phyloP scores from a whole-genome alignment of 2,329 filamentous ascomycete species.

The Diaporthe ampelina region DNA sequence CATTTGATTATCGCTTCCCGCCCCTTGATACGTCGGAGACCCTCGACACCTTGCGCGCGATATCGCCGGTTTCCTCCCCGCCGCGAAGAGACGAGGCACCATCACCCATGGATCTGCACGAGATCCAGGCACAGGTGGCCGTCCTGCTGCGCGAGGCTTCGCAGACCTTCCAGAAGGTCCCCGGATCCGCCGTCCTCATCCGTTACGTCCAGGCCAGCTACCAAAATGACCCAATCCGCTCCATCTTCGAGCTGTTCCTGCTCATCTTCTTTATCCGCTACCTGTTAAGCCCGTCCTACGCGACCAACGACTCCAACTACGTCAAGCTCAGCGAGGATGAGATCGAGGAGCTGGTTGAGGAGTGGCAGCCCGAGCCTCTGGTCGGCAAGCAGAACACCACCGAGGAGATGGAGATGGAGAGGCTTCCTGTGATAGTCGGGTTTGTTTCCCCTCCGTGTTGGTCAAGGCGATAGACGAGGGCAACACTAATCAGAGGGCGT shows the following conservation, averaged over 20 bases:
- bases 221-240: slow-evolving; percentile 95
- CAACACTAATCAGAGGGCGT: slow-evolving; percentile 8
- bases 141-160: slow-evolving; percentile 66
- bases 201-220: slow-evolving; percentile 98
- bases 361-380: slow-evolving; percentile 95
- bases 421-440: slow-evolving; percentile 89
- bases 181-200: slow-evolving; percentile 92
- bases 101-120: slow-evolving; percentile 76
- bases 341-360: slow-evolving; percentile 95
- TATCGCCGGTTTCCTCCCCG: neutral
- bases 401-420: slow-evolving; percentile 88
- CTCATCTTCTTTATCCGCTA: slow-evolving; percentile 97
- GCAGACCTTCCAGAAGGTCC: slow-evolving; percentile 86
- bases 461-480: neutral
- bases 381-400: slow-evolving; percentile 80
- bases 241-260: slow-evolving; percentile 91
- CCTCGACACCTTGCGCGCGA: neutral
- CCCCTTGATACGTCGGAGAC: neutral
- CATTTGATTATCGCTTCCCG: too few relatives aligned
- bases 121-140: slow-evolving; percentile 68
- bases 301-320: slow-evolving; percentile 89
- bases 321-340: slow-evolving; percentile 93
- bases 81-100: slow-evolving; percentile 12
- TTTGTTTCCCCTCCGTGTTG: slow-evolving; percentile 55
- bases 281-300: slow-evolving; percentile 91